Evolutionary conservation across 257 asterid species (phyloP).

Genomic region (Thymus quinquecostatus): DNA sequence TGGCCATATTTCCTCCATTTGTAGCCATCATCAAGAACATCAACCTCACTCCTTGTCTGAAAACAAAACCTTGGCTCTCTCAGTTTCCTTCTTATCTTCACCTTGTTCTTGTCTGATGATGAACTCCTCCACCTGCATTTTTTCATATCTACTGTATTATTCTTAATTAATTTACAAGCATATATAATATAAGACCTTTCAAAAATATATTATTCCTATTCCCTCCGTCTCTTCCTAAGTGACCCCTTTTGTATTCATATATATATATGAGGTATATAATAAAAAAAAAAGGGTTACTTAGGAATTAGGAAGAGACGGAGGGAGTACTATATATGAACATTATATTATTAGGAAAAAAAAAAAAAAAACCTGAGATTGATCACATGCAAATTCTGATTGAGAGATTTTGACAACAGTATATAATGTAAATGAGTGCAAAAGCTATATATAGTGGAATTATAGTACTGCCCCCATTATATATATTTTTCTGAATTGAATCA

Average conservation of each 20-base stretch:
- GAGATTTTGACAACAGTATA: conserved; percentile 2
- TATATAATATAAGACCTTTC: no score
- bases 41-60: conserved; percentile 94
- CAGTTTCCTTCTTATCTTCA: conserved; percentile 79
- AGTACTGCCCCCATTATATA: conserved; percentile 29
- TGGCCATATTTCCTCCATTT: conserved; percentile 99
- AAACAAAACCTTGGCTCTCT: conserved; percentile 97
- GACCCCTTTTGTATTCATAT: no score
- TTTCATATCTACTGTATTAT: not conserved
- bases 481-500: not conserved
- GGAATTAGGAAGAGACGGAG: no score
- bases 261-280: no score
- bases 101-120: conserved; percentile 65
- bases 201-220: no score
- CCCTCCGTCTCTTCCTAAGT: no score
- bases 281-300: no score
- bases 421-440: conserved; percentile 3
- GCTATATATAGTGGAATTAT: conserved; percentile 43
- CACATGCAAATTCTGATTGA: conserved; percentile 22
- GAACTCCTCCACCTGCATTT: conserved; percentile 69
- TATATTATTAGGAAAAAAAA: no score
- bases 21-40: conserved; percentile 98
- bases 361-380: not conserved
- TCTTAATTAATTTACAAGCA: no score
- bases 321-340: no score